Percentiles rank a stretch among this genome's conserved stretches.
These are phyloP conservation scores for Cymbopogon flexuosus DNA, from an alignment of 202 grass and related monocot species.

Conservation along the genomic window DNA sequence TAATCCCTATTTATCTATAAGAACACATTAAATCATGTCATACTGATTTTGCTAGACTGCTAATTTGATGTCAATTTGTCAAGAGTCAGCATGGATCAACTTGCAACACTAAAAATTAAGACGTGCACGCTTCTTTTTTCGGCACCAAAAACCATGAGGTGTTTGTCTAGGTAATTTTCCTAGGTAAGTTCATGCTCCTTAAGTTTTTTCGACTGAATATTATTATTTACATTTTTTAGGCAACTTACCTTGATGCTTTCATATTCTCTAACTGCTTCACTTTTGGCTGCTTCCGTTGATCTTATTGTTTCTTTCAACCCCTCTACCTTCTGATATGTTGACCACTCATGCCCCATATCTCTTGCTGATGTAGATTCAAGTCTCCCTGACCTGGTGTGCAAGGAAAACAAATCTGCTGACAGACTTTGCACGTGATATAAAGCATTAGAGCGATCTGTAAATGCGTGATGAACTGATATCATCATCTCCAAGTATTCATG, in stretches of 20 bases:
- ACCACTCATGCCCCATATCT: slow-evolving; percentile 59
- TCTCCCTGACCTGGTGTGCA: slow-evolving; percentile 54
- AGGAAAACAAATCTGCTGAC: slow-evolving; percentile 63
- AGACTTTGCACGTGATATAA: slow-evolving; percentile 65
- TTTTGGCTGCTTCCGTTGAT: slow-evolving; percentile 69
- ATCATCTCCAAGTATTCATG: slow-evolving; percentile 82
- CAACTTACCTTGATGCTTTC: slow-evolving; percentile 77
- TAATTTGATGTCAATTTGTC: not conserved
- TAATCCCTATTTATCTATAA: not conserved
- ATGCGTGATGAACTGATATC: slow-evolving; percentile 77
- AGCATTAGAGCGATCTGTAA: slow-evolving; percentile 78
- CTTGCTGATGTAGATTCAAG: slow-evolving; percentile 63
- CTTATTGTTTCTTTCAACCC: slow-evolving; percentile 84
- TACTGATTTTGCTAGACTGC: not conserved
- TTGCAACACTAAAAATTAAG: slow-evolving; percentile 9
- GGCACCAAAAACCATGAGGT: not conserved
- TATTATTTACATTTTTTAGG: not conserved
- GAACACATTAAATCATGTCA: not conserved
- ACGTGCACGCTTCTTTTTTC: not conserved
- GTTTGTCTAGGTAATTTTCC: not conserved
- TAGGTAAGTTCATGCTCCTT: not conserved
- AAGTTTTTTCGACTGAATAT: not conserved
- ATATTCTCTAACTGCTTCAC: slow-evolving; percentile 65
- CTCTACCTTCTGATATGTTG: slow-evolving; percentile 57
- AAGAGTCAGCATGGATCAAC: not conserved